A percentile compares a stretch with the other conserved stretches of the same genome.
These are phyloP conservation scores for Sindora glabra DNA, from an alignment of 306 rosid genomes.

Conservation along the genomic window DNA sequence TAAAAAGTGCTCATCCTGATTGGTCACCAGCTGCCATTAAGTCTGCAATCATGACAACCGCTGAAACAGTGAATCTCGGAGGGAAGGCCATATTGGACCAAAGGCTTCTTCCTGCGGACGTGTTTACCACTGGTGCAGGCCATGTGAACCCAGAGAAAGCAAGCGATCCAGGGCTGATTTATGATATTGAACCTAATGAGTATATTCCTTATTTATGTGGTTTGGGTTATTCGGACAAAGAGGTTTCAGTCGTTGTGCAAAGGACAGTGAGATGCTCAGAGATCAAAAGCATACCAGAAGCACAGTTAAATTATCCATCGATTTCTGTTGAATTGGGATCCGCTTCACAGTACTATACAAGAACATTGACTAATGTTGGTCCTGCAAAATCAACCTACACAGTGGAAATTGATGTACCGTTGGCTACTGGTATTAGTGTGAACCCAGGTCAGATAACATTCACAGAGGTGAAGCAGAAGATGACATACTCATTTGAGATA, in stretches of 20 bases:
- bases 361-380: slow-evolving; percentile 50
- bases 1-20: slow-evolving; percentile 51
- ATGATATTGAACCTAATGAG: slow-evolving; percentile 29
- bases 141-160: slow-evolving; percentile 53
- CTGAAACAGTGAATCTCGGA: slow-evolving; percentile 19
- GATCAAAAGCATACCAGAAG: slow-evolving; percentile 18
- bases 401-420: slow-evolving; percentile 16
- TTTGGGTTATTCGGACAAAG: slow-evolving; percentile 31
- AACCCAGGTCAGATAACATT: slow-evolving; percentile 27
- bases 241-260: slow-evolving; percentile 19
- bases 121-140: slow-evolving; percentile 53
- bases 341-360: slow-evolving; percentile 23
- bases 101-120: slow-evolving; percentile 27
- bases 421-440: slow-evolving; percentile 20
- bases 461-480: slow-evolving; percentile 29
- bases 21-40: slow-evolving; percentile 70
- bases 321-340: slow-evolving; percentile 27
- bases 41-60: slow-evolving; percentile 51
- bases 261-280: slow-evolving; percentile 18
- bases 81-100: slow-evolving; percentile 29
- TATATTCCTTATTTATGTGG: slow-evolving; percentile 54
- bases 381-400: slow-evolving; percentile 24
- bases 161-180: slow-evolving; percentile 41
- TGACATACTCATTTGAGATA: slow-evolving; percentile 23
- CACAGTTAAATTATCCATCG: slow-evolving; percentile 51